Base-by-base conservation (phyloP, 257 asterid genomes). In the Haberlea rhodopensis region DNA sequence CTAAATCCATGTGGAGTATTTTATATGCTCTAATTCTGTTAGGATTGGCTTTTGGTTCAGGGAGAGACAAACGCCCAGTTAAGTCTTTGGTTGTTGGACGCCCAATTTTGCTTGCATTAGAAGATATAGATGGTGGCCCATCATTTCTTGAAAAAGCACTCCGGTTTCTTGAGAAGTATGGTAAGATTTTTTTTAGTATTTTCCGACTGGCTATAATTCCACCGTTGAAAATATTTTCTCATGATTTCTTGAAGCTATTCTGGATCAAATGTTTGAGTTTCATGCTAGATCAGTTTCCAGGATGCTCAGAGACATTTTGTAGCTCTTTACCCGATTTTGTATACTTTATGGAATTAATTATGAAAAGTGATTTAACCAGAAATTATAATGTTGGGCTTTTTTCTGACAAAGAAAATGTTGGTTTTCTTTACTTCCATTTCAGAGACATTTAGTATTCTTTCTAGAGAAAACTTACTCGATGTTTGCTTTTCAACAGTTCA, bases 91-190 rank as follows among this genome's bases (percentile, higher is more conserved):
- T 90, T 57, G 95, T 90, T 72, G 97, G 97, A 57, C 94, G 97
- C 8, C 97, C 97, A 45, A 87, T 90, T 76, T 82, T 90, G 78
- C 94, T 90, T 49, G 95, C 97, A 24, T 75, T 90, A 68, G 96
- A 90, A 79, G 97, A 90, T 78, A 87, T 90, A 76, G 97, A 90
- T 75, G 96, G 97, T 66, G 94, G 91, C 21, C 97, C 97, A 75
- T 87, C 97, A 67, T 90, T 90, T 76, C 86, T 90, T 73, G 97
- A 90, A 71, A 90, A 90, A 78, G 96, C 97, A 66, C 94, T 90
- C 64, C 81, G 76, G 69, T 90, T 87, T 80, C 97, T 90, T 57
- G 97, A 90, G 84, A 87, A 84, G 78, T 69, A 81, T 67, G 97
- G 96, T 86, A 78, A 79, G 83, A 60, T 72, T 60, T 16, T 53